Conservation (phyloP, 2,329 filamentous ascomycete species). For the Plectosphaerella plurivora region DNA sequence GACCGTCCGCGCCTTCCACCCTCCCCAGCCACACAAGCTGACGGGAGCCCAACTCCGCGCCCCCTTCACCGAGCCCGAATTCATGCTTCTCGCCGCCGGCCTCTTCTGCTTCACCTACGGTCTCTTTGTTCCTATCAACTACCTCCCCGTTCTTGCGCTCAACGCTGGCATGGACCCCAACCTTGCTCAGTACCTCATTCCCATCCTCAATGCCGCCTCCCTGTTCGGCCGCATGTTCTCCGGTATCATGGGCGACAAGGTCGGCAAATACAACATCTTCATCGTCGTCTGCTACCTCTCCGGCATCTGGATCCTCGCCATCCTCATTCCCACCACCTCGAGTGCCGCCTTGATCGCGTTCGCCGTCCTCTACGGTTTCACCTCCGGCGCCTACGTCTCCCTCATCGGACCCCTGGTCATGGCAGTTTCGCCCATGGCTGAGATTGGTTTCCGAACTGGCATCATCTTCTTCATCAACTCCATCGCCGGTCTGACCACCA, state of each 20-base stretch:
- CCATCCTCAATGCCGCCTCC: constrained; percentile 32
- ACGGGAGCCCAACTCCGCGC: constrained; percentile 22
- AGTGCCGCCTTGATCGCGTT: constrained; percentile 22
- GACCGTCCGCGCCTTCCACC: constrained; percentile 22
- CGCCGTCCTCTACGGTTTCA: constrained; percentile 30
- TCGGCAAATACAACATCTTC: constrained; percentile 36
- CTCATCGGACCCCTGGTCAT: constrained; percentile 31
- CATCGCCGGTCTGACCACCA: constrained; percentile 51
- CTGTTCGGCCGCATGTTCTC: constrained; percentile 30
- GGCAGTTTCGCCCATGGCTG: constrained; percentile 50
- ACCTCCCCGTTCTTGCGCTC: constrained; percentile 25
- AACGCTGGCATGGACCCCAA: constrained; percentile 19
- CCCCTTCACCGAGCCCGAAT: constrained; percentile 25
- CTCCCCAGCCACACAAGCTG: constrained; percentile 20
- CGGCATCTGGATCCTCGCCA: constrained; percentile 24
- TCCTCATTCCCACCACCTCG: constrained; percentile 23
- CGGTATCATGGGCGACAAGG: constrained; percentile 26
- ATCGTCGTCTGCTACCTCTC: constrained; percentile 41
- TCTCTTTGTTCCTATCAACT: constrained; percentile 30
- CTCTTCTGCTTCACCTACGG: constrained; percentile 31
- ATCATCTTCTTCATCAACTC: constrained; percentile 47
- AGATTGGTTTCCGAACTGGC: constrained; percentile 47
- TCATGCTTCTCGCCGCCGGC: constrained; percentile 21
- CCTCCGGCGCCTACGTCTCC: constrained; percentile 31
- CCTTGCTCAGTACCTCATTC: constrained; percentile 27